Base-by-base conservation (phyloP, 2,329 filamentous ascomycete species). In the Colletotrichum abscissum region DNA sequence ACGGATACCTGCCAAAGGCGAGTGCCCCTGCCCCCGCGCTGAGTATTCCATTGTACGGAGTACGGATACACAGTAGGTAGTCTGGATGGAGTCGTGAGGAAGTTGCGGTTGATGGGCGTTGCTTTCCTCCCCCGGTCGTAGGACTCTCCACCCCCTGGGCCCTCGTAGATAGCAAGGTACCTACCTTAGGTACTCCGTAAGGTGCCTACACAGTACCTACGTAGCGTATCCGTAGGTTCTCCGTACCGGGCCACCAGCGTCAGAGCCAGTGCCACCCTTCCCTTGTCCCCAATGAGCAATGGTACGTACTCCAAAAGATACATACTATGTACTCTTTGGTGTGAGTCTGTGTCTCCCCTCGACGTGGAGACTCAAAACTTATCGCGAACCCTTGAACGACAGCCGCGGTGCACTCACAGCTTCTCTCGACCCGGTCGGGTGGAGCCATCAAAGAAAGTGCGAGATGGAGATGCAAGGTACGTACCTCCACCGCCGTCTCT, bases 401-500 rank as follows among this genome's bases (percentile, higher is more conserved):
- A 16, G 42, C 19, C 19, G 19, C 54, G 22, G 54, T 19, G 54
- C 54, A 28, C 60, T 49, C 42, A 49, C 42, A 49, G 28, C 46
- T 22, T 12, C 11, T 63, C 19, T 7, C 42, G 16, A 30, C 46
- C 46, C 46, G 19, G 59, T n/a, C 38, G 26, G 59, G 59, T 65
- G 59, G 63, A 33, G 52, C 63, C 28, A 49, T 49, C 42, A 7
- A n/a, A n/a, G 42, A 14, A n/a, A n/a, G 54, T 58, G 59, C 28
- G 46, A 63, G 35, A 42, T 30, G 38, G 46, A 22, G n/a, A 49
- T 49, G 42, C 35, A 12, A 24, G 24, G 58, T 72, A 69, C 67
- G 70, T 73, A 73, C 67, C 60, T 55, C 60, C 59, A 70, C 67
- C 70, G 70, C 64, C 67, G 38, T 16, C 38, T 33, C 33, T 33